Evolutionary conservation across 73 alveolate species (phyloP).

Genomic region (Paramecium pentaurelia): DNA sequence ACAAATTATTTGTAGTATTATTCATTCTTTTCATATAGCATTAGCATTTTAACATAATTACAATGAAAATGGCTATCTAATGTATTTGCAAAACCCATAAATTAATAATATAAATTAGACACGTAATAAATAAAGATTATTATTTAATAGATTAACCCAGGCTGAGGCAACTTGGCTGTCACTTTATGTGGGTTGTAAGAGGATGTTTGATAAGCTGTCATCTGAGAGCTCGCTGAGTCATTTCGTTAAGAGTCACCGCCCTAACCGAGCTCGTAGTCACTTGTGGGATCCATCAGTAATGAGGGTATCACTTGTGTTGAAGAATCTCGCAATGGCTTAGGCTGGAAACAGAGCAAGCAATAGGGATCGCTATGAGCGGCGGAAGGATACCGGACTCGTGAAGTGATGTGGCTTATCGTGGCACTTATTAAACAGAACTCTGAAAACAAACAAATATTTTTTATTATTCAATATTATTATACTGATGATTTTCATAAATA

Average conservation of each 20-base stretch:
- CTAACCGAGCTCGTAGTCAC: constrained; percentile 60
- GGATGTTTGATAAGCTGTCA: constrained; percentile 26
- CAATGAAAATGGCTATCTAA: no score
- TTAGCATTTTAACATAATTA: no score
- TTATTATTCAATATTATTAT: neutral
- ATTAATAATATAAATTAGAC: neutral
- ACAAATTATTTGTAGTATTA: no score
- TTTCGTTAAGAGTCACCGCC: constrained; percentile 60
- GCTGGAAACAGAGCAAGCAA: constrained; percentile 58
- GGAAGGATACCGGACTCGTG: constrained; percentile 62
- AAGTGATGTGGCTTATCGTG: constrained; percentile 55
- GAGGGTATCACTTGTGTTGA: constrained; percentile 37
- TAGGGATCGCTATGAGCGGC: constrained; percentile 60
- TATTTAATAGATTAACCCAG: neutral
- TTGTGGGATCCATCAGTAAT: constrained; percentile 30
- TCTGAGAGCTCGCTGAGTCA: constrained; percentile 56
- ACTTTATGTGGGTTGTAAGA: constrained; percentile 39
- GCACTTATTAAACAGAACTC: constrained; percentile 17
- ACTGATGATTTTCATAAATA: no score
- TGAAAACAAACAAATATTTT: neutral
- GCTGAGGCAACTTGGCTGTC: constrained; percentile 43
- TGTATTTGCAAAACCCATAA: neutral
- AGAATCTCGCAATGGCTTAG: constrained; percentile 52
- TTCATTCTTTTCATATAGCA: no score
- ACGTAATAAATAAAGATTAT: neutral